A percentile compares a stretch with the other conserved stretches of the same genome.
phyloP scores from a whole-genome alignment of 345 rosid species.

The Combretum micranthum region DNA sequence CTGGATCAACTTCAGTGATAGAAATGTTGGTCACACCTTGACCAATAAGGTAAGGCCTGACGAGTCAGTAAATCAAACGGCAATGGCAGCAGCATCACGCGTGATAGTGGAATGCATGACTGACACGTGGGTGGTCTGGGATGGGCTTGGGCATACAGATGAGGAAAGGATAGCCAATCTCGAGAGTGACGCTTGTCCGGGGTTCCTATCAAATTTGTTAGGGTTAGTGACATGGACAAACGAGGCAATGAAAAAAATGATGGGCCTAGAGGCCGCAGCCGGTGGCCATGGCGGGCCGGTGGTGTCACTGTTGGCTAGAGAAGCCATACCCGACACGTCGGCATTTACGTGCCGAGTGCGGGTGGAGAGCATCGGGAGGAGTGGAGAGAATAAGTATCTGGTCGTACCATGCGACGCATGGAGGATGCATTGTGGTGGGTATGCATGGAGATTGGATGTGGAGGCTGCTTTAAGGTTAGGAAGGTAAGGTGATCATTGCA shows the following conservation, averaged over 20 bases:
- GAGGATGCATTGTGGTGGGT: conserved; percentile 47
- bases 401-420: conserved; percentile 54
- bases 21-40: no score
- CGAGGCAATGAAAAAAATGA: conserved; percentile 31
- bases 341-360: conserved; percentile 37
- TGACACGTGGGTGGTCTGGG: conserved; percentile 15
- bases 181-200: conserved; percentile 39
- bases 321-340: conserved; percentile 1
- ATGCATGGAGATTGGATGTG: conserved; percentile 60
- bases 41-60: neutral
- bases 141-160: conserved; percentile 25
- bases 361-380: conserved; percentile 13
- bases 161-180: conserved; percentile 24
- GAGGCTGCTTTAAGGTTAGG: conserved; percentile 41
- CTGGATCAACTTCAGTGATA: no score
- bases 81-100: no score
- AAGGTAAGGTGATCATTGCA: neutral
- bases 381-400: conserved; percentile 3
- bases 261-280: conserved; percentile 14
- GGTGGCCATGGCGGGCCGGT: conserved; percentile 8
- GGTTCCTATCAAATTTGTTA: conserved; percentile 32
- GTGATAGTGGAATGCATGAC: conserved; percentile 32
- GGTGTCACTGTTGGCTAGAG: conserved; percentile 28
- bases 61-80: conserved; percentile 20
- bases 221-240: conserved; percentile 40